Conservation (phyloP, 2,329 filamentous ascomycete species). For the Penicillium occitanis region DNA sequence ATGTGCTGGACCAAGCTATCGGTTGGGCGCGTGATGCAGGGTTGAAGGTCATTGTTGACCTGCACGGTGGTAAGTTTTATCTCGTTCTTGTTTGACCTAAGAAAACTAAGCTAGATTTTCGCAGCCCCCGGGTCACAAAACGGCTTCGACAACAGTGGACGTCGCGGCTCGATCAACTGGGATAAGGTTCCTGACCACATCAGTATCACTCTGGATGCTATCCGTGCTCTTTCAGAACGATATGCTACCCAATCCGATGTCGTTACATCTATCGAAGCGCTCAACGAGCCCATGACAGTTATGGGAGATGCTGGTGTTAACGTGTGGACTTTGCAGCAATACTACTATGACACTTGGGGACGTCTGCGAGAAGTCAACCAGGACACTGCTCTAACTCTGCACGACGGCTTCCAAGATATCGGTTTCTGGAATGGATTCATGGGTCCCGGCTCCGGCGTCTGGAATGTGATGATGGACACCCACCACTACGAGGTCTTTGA, state of each 20-base stretch:
- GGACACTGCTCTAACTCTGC: constrained; percentile 56
- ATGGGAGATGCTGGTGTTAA: constrained; percentile 37
- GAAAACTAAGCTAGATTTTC: neutral
- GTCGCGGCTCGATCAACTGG: constrained; percentile 42
- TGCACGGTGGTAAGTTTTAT: constrained; percentile 60
- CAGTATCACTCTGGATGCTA: constrained; percentile 49
- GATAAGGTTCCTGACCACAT: constrained; percentile 36
- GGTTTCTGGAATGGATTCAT: constrained; percentile 63
- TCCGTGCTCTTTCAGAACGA: constrained; percentile 58
- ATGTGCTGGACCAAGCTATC: constrained; percentile 58
- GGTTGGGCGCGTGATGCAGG: constrained; percentile 58
- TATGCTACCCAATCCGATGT: constrained; percentile 61
- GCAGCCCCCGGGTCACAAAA: constrained; percentile 63
- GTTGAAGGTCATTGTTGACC: constrained; percentile 65
- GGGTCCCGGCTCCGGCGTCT: constrained; percentile 44
- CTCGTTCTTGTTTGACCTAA: neutral
- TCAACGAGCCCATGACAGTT: constrained; percentile 45
- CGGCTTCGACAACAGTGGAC: constrained; percentile 67
- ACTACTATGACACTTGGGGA: constrained; percentile 56
- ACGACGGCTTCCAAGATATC: constrained; percentile 49
- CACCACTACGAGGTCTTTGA: constrained; percentile 69
- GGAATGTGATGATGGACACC: constrained; percentile 62
- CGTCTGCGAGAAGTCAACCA: constrained; percentile 47
- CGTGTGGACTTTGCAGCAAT: constrained; percentile 51
- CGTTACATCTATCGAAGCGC: constrained; percentile 52